Base-by-base conservation (phyloP, 495 filamentous ascomycete genomes). In the Cudoniella acicularis region DNA sequence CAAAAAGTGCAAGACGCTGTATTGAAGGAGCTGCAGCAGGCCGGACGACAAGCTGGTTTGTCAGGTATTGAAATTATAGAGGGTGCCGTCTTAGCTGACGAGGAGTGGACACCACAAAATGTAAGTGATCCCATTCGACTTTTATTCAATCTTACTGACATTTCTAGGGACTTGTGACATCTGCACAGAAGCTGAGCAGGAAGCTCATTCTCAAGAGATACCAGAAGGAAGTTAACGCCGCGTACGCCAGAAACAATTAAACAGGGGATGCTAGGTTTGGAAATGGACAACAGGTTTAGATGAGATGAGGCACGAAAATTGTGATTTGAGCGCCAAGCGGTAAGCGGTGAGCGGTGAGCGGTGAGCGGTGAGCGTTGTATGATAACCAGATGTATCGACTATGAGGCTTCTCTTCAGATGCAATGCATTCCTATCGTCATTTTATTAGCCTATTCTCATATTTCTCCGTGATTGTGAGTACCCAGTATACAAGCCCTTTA, bases 21-120 rank as follows among this genome's bases (percentile, higher is more conserved):
- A n/a, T 74, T 96, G 59, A 86, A 84, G 74, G 88, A 96, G 71
- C 80, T 98, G 45, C 91, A 96, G 73, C 72, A 67, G 25, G 81
- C 82, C 1, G 94, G 93, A 46, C 83, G 81, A 60, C 79, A 83
- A 36, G 90, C 88, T 63, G 90, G 92, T 8, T 77, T 98, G 50
- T 79, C 77, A 17, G 88, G 90, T 21, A 91, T 95, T 64, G 94
- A 98, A 76, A 90, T 97, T 51, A 87, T 98, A 64, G 87, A 91
- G 57, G 94, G 94, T 60, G 91, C 95, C 16, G 91, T 96, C 4
- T 70, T 98, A 69, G 88, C 91, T 0, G 92, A 96, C 62, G 93
- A 98, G 72, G 94, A 98, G 71, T 98, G 94, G 94, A 97, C 88
- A 23, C 89, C 94, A 51, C 88, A 95, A 53, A 98, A 96, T 74